These are phyloP conservation scores for Calycina marina DNA, from an alignment of 2,329 filamentous ascomycete genomes.

Conservation along the genomic window DNA sequence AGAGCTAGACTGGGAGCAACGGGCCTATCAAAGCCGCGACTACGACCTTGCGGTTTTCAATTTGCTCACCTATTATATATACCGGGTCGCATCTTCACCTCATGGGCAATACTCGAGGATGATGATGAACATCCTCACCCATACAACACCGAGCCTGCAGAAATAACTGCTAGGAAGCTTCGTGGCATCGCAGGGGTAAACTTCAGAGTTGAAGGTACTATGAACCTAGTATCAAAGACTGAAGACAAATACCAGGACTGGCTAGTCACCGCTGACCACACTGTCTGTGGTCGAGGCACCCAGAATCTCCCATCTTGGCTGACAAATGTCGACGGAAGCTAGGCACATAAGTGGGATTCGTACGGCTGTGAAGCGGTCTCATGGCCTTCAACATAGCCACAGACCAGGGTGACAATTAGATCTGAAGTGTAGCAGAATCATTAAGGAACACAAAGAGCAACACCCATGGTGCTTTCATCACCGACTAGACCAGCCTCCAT, in stretches of 20 bases:
- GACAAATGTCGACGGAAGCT: constrained; percentile 3
- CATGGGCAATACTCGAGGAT: constrained; percentile 8
- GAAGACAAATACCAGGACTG: constrained; percentile 8
- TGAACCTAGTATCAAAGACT: constrained; percentile 2
- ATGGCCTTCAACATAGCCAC: constrained; percentile 4
- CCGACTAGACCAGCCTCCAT: constrained; percentile 16
- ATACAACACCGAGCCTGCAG: constrained; percentile 9
- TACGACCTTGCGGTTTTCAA: constrained; percentile 5
- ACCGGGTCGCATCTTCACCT: constrained; percentile 10
- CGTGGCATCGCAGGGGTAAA: constrained; percentile 2
- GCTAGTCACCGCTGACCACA: constrained; percentile 11
- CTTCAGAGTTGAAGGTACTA: constrained; percentile 1
- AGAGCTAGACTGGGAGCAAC: constrained; percentile 5
- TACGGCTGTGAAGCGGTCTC: constrained; percentile 15
- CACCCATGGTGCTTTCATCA: constrained; percentile 12
- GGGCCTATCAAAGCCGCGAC: too few relatives aligned
- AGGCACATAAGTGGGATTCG: constrained; percentile 13
- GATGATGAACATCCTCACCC: neutral
- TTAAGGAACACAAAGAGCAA: constrained; percentile 5
- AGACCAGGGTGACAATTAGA: neutral
- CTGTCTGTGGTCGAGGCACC: constrained; percentile 13
- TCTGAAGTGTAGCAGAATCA: constrained; percentile 5
- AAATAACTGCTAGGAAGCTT: constrained; percentile 7
- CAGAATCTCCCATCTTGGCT: constrained; percentile 12
- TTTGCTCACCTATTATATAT: neutral